Evolutionary conservation across 2,329 filamentous ascomycete genomes (phyloP), one percentile per base, ranked within the genome.

Genomic region (Penicillium sumatraense): DNA sequence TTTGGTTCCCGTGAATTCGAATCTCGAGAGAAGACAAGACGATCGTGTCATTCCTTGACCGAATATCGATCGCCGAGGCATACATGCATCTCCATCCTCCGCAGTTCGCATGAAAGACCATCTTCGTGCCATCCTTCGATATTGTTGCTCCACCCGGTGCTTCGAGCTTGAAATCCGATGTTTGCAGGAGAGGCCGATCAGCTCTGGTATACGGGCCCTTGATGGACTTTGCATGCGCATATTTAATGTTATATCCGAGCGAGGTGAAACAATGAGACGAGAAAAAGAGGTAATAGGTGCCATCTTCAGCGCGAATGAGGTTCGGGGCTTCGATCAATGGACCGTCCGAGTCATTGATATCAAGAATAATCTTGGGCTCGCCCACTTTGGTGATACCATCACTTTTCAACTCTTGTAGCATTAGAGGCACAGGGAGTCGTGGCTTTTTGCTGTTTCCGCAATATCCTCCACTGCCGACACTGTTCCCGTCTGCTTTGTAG

Each of bases 401-500:
- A 7, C 49, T 62, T 45, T 64, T 48, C 8, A 75, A 53, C 54
- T 74, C 64, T 50, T 75, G 73, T 3, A 76, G 68, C 76, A 75
- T 63, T 20, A 76, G 63, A 2, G 72, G 72, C 1, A 71, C 72
- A 0, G 68, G 46, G 0, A 65, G 55, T 5, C 69, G 59, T 5
- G 72, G 72, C 6, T 58, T 57, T 7, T 67, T 67, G 62, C 77
- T 80, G 51, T 78, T 75, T 35, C 69, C 69, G 63, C 79, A 81
- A 35, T 67, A 64, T 3, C 79, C 79, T 26, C 76, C 76, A 54
- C 72, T 64, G 5, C 76, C 76, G 33, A 81, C 70, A 51, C 76
- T 77, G 69, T 87, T 88, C 21, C 84, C 85, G 65, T 89, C 86
- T 31, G 86, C 75, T 69, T 89, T 89, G 74, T 87, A 89, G 16